Evolutionary conservation across 257 asterid species (phyloP), one percentile per base, ranked within the genome.

Genomic region (Asclepias syriaca): DNA sequence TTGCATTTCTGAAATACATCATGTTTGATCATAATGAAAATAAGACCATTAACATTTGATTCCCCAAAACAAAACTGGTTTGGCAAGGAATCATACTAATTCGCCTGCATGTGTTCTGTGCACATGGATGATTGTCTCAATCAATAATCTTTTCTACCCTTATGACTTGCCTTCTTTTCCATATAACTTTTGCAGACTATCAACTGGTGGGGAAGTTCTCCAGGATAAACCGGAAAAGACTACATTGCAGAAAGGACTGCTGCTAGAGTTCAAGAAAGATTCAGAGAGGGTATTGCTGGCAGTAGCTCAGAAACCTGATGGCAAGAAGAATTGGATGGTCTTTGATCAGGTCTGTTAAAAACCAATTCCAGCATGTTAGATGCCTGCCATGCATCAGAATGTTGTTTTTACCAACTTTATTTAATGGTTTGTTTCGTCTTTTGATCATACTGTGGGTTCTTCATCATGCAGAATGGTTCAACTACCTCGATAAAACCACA

Each of bases 291-390:
- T 87, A 70, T 75, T 90, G 78, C 86, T 95, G 34, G 99, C 95
- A 34, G 99, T 92, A 81, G 91, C 84, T 56, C 95, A 86, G 80
- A 90, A 78, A 85, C 99, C 96, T 14, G 98, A 95, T 78, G 99
- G 99, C 70, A 95, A 95, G 83, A 95, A 85, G 87, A 95, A 92
- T 75, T 95, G 99, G 98, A 87, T 86, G 83, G 99, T 95, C 74
- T 83, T 81, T 9, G 98, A 95, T 84, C 97, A 95, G 99, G 99
- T 95, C 69, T 69, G 55, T 57, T 77, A 60, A 51, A 85, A 84
- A 78, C 71, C 68, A 61, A 75, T 69, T 73, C 68, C 70, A 71
- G 76, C 85, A 29, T 80, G 78, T 77, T 54, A 76, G 61, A 81
- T 83, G 78, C 78, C 78, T 73, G 73, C 78, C 74, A 66, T 80